phyloP scores from a whole-genome alignment of 73 alveolate species.

The Urostyla sp. region DNA sequence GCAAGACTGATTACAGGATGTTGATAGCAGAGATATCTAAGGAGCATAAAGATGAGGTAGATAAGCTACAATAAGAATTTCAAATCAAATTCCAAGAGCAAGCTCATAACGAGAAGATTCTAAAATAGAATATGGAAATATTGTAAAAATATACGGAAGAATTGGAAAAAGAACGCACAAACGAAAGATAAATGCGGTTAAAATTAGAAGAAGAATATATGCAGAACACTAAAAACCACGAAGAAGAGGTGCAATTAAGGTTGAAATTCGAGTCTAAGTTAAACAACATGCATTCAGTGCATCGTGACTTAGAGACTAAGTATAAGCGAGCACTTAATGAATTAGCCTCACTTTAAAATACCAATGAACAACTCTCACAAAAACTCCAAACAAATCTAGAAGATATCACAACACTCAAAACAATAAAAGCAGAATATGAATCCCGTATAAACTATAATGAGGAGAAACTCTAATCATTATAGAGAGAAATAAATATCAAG shows the following conservation, averaged over 20 bases:
- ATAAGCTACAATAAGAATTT: slow-evolving; percentile 61
- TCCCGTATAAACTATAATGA: slow-evolving; percentile 21
- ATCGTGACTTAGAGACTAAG: slow-evolving; percentile 65
- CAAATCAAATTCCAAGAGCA: slow-evolving; percentile 46
- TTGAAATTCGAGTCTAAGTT: slow-evolving; percentile 75
- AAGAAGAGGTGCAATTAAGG: slow-evolving; percentile 77
- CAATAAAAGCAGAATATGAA: slow-evolving; percentile 40
- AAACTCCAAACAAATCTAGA: slow-evolving; percentile 9
- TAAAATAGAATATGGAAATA: slow-evolving; percentile 60
- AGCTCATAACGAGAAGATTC: slow-evolving; percentile 47
- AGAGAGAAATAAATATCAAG: slow-evolving; percentile 39
- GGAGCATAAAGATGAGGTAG: slow-evolving; percentile 62
- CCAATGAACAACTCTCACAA: background rate
- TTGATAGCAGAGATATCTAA: slow-evolving; percentile 61
- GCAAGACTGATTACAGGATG: slow-evolving; percentile 73
- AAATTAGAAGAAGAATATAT: slow-evolving; percentile 67
- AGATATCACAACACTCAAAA: slow-evolving; percentile 53
- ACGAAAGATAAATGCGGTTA: slow-evolving; percentile 57
- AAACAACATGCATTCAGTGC: slow-evolving; percentile 75
- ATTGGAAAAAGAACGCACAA: slow-evolving; percentile 58
- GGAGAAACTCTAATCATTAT: slow-evolving; percentile 33
- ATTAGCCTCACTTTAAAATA: slow-evolving; percentile 1
- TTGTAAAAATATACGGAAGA: slow-evolving; percentile 53
- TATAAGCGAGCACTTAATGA: slow-evolving; percentile 52
- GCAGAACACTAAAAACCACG: slow-evolving; percentile 74